phyloP scores from a whole-genome alignment of 2,329 filamentous ascomycete species.

The Orbilia oligospora region DNA sequence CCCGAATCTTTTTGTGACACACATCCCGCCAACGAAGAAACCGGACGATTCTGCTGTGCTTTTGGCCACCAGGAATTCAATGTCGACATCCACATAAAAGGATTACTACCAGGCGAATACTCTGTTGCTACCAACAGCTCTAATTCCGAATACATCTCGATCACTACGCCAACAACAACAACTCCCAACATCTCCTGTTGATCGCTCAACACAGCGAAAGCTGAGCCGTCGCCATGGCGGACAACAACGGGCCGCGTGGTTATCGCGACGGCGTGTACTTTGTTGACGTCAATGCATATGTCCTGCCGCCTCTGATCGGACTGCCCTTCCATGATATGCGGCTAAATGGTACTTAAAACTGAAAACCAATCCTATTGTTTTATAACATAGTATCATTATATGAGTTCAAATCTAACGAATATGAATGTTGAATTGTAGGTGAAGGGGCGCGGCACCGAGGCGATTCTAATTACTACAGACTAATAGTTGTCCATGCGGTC shows the following conservation, averaged over 20 bases:
- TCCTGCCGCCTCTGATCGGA: slow-evolving; percentile 57
- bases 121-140: slow-evolving; percentile 12
- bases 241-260: slow-evolving; percentile 57
- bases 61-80: slow-evolving; percentile 12
- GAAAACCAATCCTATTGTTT: background rate
- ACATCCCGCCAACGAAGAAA: slow-evolving; percentile 26
- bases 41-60: slow-evolving; percentile 14
- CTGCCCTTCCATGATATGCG: slow-evolving; percentile 58
- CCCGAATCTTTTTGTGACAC: slow-evolving; percentile 24
- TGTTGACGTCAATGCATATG: slow-evolving; percentile 58
- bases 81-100: slow-evolving; percentile 41
- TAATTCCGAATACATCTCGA: background rate
- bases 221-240: slow-evolving; percentile 41
- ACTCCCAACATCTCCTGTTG: slow-evolving; percentile 26
- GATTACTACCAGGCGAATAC: background rate
- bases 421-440: slow-evolving; percentile 48
- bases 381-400: background rate
- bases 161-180: background rate
- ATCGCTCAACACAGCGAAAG: slow-evolving; percentile 34
- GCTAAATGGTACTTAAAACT: slow-evolving; percentile 48
- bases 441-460: slow-evolving; percentile 62
- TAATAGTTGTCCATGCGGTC: slow-evolving; percentile 80
- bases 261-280: slow-evolving; percentile 57
- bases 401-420: slow-evolving; percentile 14
- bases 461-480: slow-evolving; percentile 73